These are phyloP conservation scores for Saccharomycodes ludwigii DNA, from an alignment of 805 yeast genomes.

Conservation along the genomic window DNA sequence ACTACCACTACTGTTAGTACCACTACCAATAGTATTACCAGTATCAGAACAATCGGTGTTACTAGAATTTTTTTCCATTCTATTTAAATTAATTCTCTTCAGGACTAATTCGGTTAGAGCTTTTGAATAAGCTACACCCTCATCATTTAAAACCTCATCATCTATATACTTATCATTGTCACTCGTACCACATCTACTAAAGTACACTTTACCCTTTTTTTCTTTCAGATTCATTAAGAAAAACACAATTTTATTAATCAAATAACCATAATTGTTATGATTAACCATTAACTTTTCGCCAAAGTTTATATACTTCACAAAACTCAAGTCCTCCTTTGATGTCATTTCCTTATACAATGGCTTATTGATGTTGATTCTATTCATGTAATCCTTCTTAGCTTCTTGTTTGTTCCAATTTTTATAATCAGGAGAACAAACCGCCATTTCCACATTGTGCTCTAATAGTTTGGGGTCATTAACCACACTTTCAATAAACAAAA, in stretches of 20 bases:
- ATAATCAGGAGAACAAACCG: conserved; percentile 82
- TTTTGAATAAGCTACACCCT: conserved; percentile 57
- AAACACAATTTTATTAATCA: conserved; percentile 82
- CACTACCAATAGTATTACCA: no score
- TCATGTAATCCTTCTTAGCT: conserved; percentile 68
- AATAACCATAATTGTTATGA: conserved; percentile 75
- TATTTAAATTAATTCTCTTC: conserved; percentile 20
- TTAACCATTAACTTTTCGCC: conserved; percentile 76
- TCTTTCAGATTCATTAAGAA: conserved; percentile 85
- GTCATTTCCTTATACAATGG: conserved; percentile 65
- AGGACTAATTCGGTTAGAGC: conserved; percentile 47
- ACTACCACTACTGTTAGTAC: no score
- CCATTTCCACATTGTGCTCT: conserved; percentile 69
- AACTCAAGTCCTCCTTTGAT: conserved; percentile 38
- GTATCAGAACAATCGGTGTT: no score
- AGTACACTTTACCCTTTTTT: conserved; percentile 80
- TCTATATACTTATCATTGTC: conserved; percentile 42
- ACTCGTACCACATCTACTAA: conserved; percentile 66
- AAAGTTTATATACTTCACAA: conserved; percentile 79
- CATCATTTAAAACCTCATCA: conserved; percentile 75
- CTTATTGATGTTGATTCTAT: conserved; percentile 55
- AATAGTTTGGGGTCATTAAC: conserved; percentile 63
- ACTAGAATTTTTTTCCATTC: conserved; percentile 17
- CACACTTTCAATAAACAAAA: conserved; percentile 77
- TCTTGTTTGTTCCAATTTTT: conserved; percentile 56